Evolutionary conservation across 768 basidiomycete genomes (phyloP).

Genomic region (Russula sp.): DNA sequence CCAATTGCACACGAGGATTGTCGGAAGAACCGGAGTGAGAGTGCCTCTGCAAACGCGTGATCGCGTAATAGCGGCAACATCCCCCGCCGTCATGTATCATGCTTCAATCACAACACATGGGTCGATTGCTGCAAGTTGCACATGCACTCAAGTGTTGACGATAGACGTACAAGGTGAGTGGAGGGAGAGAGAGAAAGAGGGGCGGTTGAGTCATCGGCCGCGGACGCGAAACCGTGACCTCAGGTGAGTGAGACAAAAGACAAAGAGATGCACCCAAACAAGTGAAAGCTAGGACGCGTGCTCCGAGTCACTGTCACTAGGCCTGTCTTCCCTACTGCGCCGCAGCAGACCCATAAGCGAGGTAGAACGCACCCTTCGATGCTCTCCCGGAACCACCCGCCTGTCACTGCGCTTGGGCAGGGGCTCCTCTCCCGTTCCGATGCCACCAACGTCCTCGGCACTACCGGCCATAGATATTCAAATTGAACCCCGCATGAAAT

Average conservation of each 20-base stretch:
- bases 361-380: conserved; percentile 59
- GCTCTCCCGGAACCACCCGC: conserved; percentile 47
- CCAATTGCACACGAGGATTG: too few relatives aligned
- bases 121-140: conserved; percentile 2
- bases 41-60: too few relatives aligned
- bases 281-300: too few relatives aligned
- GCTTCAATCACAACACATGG: too few relatives aligned
- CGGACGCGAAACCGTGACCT: too few relatives aligned
- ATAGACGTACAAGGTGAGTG: conserved; percentile 28
- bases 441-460: conserved; percentile 39
- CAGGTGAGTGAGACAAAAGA: too few relatives aligned
- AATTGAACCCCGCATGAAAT: conserved; percentile 70
- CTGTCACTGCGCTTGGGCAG: conserved; percentile 40
- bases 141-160: conserved; percentile 20
- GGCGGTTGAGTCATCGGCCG: too few relatives aligned
- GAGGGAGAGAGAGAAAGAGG: not conserved
- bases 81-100: too few relatives aligned
- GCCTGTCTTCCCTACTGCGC: conserved; percentile 27
- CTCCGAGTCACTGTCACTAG: too few relatives aligned
- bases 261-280: conserved; percentile 33
- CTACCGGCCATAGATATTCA: conserved; percentile 61
- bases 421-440: conserved; percentile 37
- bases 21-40: too few relatives aligned
- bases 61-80: too few relatives aligned
- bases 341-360: conserved; percentile 46